Base-by-base conservation (phyloP, 768 basidiomycete species). In the Coprinellus micaceus region DNA sequence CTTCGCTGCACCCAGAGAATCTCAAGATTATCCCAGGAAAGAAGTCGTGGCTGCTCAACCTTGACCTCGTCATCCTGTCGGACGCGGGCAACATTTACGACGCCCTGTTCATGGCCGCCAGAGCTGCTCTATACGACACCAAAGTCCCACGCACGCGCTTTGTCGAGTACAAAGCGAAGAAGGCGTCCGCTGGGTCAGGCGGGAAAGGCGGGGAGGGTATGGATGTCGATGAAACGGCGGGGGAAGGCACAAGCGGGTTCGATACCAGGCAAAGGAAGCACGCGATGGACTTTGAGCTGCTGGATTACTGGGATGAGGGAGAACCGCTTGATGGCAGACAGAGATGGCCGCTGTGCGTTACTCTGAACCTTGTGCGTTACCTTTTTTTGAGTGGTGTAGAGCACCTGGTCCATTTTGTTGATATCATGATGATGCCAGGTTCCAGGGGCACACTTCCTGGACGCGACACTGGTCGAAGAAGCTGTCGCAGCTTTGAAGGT, bases 221-320 rank as follows among this genome's bases (percentile, higher is more conserved):
- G 82, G 82, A 89, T 60, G 70, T 82, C 3, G 84, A 88, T 57
- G 67, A 75, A 30, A 71, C 71, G 26, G 63, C 67, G 17, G n/a
- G n/a, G n/a, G n/a, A n/a, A n/a, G n/a, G n/a, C n/a, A 65, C 73
- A 37, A 85, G 84, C 59, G 78, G 82, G 2, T 80, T 89, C 39
- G 83, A 84, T 61, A 87, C 84, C 15, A 74, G 82, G 10, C 69
- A 77, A 30, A 68, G 74, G 36, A 67, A 66, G 22, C 69, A 69
- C 9, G 88, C 84, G 11, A 82, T 83, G 9, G 93, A 95, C 68
- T 94, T 94, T 61, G 93, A 95, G 71, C 77, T 94, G 21, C 79
- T 84, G 11, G 92, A 95, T 67, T 89, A 86, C 59, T 92, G 90
- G 89, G 91, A 91, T 63, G 89, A 91, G 60, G 93, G 93, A 0